These are phyloP conservation scores for Pyrrhoderma noxium DNA, from an alignment of 1,284 basidiomycete species.

Conservation along the genomic window DNA sequence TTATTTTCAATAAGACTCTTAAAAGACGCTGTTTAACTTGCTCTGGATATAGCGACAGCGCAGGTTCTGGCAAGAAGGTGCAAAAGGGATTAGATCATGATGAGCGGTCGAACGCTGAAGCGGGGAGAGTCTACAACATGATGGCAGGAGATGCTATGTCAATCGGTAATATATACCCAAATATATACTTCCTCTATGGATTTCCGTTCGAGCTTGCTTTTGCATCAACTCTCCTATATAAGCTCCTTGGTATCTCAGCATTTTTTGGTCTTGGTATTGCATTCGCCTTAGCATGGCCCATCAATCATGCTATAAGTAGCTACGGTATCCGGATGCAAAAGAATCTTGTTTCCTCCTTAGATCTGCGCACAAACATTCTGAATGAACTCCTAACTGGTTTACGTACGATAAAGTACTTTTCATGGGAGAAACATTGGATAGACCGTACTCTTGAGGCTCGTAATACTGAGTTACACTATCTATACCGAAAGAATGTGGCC, in stretches of 20 bases:
- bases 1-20: slow-evolving; percentile 87
- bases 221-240: slow-evolving; percentile 71
- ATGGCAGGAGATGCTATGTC: slow-evolving; percentile 47
- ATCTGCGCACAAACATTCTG: slow-evolving; percentile 79
- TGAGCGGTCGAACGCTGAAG: slow-evolving; percentile 44
- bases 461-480: slow-evolving; percentile 59
- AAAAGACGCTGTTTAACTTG: slow-evolving; percentile 81
- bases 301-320: slow-evolving; percentile 59
- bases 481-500: slow-evolving; percentile 50
- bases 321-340: slow-evolving; percentile 68
- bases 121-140: slow-evolving; percentile 72
- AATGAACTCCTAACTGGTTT: slow-evolving; percentile 80
- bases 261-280: slow-evolving; percentile 75
- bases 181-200: not conserved
- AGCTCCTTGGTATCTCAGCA: slow-evolving; percentile 74
- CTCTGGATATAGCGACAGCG: slow-evolving; percentile 28
- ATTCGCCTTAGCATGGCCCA: slow-evolving; percentile 65
- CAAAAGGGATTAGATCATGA: not conserved
- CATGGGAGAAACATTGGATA: slow-evolving; percentile 77
- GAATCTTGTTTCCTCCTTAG: slow-evolving; percentile 63
- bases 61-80: not conserved
- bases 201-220: slow-evolving; percentile 56
- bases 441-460: slow-evolving; percentile 49
- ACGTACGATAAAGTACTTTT: slow-evolving; percentile 85
- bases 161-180: not conserved